These are phyloP conservation scores for Luzula sylvatica DNA, from an alignment of 176 grass and related monocot genomes.

Conservation along the genomic window DNA sequence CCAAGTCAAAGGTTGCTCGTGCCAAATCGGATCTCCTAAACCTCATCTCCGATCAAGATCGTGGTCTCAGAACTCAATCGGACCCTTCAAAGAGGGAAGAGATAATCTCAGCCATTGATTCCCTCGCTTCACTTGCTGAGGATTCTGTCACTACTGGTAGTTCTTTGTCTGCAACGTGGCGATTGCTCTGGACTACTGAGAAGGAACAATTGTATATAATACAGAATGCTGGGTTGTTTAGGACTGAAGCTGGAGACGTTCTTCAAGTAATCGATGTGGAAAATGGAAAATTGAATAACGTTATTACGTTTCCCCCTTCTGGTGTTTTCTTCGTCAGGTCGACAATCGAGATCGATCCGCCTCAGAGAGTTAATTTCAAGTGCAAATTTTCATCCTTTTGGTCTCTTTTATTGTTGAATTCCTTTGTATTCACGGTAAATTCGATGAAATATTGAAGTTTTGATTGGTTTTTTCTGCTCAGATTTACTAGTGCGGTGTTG, in stretches of 20 bases:
- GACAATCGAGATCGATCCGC: conserved; percentile 48
- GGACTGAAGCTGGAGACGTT: conserved; percentile 75
- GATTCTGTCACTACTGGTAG: conserved; percentile 37
- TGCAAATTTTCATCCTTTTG: neutral
- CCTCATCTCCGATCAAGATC: conserved; percentile 64
- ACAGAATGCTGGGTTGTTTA: conserved; percentile 52
- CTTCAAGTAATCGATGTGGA: conserved; percentile 84
- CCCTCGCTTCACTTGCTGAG: conserved; percentile 28
- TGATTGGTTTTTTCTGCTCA: conserved; percentile 14
- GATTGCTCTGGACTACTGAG: conserved; percentile 92
- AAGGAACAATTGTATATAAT: conserved; percentile 97
- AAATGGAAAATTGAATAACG: conserved; percentile 50
- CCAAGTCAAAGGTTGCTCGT: conserved; percentile 2
- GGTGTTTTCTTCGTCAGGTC: conserved; percentile 73
- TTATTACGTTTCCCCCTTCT: conserved; percentile 79
- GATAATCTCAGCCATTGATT: conserved; percentile 68
- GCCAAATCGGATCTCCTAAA: conserved; percentile 62
- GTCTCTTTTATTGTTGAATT: neutral
- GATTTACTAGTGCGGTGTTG: conserved; percentile 71
- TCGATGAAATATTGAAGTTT: neutral
- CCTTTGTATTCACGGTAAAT: neutral
- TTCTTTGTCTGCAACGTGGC: conserved; percentile 67
- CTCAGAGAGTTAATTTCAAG: conserved; percentile 91
- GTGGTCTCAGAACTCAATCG: conserved; percentile 59
- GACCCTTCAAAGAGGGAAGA: conserved; percentile 44